Evolutionary conservation across 2,329 filamentous ascomycete species (phyloP).

Genomic region (Aspergillus persii): DNA sequence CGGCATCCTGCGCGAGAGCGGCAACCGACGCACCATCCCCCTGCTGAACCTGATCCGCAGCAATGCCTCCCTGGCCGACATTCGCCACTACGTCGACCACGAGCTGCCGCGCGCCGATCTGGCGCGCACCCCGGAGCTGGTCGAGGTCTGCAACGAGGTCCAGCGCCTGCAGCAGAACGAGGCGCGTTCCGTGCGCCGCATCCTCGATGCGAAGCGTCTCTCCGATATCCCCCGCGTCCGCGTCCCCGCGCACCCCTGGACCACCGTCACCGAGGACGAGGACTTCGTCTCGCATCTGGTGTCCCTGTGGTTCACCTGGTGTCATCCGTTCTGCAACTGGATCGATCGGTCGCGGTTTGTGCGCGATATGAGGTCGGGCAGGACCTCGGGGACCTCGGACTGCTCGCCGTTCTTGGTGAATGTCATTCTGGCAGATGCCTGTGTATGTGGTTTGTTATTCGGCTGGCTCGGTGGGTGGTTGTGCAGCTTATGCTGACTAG

Average conservation of each 20-base stretch:
- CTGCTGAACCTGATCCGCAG: conserved; percentile 28
- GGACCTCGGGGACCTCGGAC: conserved; percentile 21
- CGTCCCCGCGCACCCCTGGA: conserved; percentile 32
- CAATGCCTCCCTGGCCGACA: conserved; percentile 26
- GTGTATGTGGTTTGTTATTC: conserved; percentile 19
- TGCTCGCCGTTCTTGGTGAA: conserved; percentile 39
- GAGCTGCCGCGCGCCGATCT: conserved; percentile 17
- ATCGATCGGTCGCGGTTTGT: conserved; percentile 36
- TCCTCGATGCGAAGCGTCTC: conserved; percentile 16
- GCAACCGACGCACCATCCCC: conserved; percentile 16
- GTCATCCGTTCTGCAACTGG: conserved; percentile 30
- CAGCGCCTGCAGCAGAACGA: conserved; percentile 17
- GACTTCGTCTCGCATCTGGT: conserved; percentile 33
- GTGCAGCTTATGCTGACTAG: background rate
- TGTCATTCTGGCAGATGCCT: conserved; percentile 31
- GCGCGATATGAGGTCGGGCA: conserved; percentile 32
- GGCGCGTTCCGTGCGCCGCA: conserved; percentile 13
- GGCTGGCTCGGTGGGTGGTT: background rate
- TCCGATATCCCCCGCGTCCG: conserved; percentile 20
- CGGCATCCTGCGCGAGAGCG: conserved; percentile 21
- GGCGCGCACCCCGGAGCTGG: conserved; percentile 21
- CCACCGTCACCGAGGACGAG: conserved; percentile 22
- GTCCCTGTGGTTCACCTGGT: conserved; percentile 32
- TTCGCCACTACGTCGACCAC: conserved; percentile 25
- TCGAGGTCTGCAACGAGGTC: conserved; percentile 18